phyloP scores from a whole-genome alignment of 345 rosid genomes.

The Anastatica hierochuntica region DNA sequence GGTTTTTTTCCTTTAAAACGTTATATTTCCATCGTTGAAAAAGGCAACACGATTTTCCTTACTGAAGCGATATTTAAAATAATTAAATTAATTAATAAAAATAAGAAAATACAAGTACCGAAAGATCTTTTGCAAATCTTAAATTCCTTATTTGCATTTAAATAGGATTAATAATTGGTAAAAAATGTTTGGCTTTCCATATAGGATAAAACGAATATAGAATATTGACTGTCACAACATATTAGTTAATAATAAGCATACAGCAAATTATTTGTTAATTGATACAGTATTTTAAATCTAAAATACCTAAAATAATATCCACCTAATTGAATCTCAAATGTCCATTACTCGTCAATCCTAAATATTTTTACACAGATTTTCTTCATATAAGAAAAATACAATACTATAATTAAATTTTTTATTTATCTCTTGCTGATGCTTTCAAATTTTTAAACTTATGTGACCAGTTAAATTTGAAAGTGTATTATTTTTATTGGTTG shows the following conservation, averaged over 20 bases:
- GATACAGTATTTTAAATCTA: too few relatives aligned
- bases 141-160: neutral
- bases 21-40: conserved; percentile 11
- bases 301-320: too few relatives aligned
- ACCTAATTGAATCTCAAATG: too few relatives aligned
- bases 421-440: too few relatives aligned
- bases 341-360: too few relatives aligned
- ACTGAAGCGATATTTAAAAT: too few relatives aligned
- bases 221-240: conserved; percentile 6
- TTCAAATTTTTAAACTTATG: too few relatives aligned
- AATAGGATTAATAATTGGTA: neutral
- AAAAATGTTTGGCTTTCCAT: conserved; percentile 3
- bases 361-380: neutral
- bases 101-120: neutral
- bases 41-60: conserved; percentile 7
- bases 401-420: too few relatives aligned
- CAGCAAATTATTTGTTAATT: neutral
- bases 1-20: neutral
- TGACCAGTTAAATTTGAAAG: too few relatives aligned
- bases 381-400: too few relatives aligned
- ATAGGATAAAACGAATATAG: neutral
- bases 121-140: neutral
- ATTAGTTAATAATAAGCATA: too few relatives aligned
- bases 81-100: neutral
- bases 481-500: too few relatives aligned